Evolutionary conservation across 225 moss, liverwort and hornwort species (phyloP).

Genomic region (Physcomitrellopsis africana): DNA sequence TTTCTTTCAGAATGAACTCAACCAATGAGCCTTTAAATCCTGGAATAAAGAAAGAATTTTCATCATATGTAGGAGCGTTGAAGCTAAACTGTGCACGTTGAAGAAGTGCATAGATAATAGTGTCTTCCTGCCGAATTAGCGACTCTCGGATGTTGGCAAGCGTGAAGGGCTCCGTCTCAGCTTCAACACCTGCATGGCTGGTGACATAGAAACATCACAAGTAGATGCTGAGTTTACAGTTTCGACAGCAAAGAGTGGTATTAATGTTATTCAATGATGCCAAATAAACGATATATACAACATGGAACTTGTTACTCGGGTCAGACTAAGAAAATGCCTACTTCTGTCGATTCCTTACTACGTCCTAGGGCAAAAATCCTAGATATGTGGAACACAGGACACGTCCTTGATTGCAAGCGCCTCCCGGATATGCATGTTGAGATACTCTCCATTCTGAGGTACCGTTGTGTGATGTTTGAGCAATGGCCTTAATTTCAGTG

Average conservation of each 20-base stretch:
- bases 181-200: slow-evolving; percentile 38
- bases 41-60: slow-evolving; percentile 51
- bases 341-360: background rate
- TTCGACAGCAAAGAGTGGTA: background rate
- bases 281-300: background rate
- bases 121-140: slow-evolving; percentile 89
- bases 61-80: slow-evolving; percentile 79
- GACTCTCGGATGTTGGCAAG: slow-evolving; percentile 77
- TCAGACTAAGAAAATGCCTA: background rate
- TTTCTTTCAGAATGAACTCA: slow-evolving; percentile 78
- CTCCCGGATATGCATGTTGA: background rate
- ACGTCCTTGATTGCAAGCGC: background rate
- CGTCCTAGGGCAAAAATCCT: background rate
- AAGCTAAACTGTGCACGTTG: slow-evolving; percentile 83
- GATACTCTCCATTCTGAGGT: background rate
- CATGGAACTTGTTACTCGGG: background rate
- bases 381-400: background rate
- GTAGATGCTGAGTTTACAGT: slow-evolving; percentile 5
- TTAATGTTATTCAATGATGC: too few species aligned
- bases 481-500: too few species aligned
- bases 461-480: background rate
- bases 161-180: slow-evolving; percentile 55
- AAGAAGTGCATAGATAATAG: slow-evolving; percentile 80
- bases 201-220: slow-evolving; percentile 30
- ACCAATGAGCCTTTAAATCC: slow-evolving; percentile 73